Base-by-base conservation (phyloP, 2,329 filamentous ascomycete species). In the Beauveria varroae region DNA sequence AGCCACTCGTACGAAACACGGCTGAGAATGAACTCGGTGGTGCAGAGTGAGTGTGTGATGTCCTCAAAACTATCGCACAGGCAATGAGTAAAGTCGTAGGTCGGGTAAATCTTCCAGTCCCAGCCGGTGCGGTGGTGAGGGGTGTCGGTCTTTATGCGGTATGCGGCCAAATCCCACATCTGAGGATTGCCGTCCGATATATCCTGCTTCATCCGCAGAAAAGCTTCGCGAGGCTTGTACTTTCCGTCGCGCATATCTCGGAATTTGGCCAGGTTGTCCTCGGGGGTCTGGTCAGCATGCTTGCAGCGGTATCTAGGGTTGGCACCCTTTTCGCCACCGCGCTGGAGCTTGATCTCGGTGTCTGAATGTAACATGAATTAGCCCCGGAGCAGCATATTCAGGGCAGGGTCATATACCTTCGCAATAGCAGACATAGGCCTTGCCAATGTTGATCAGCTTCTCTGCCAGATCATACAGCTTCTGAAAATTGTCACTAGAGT, bases 161-260 rank as follows among this genome's bases (percentile, higher is more conserved):
- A 98, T 18, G 93, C 93, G 2, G 90, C 90, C 59, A 96, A 77
- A 79, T 98, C 93, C 93, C 93, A 97, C 90, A 96, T 93, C 75
- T 96, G 91, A 7, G 93, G 92, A 72, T 97, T 97, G 34, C 88
- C 87, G 68, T 88, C 87, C 56, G 85, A 84, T 64, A 91, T 90
- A 65, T 91, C 84, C 80, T 96, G 91, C 79, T 96, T 96, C 93
- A 98, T 97, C 64, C 93, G 87, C 58, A 98, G 78, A 68, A 91
- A 89, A 1, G 91, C 93, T 72, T 91, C 87, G 68, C 86, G 86
- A 1, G 91, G 87, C 72, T 89, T 87, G 76, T 97, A 97, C 75
- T 93, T 90, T 22, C 93, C 93, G 70, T 96, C 91, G 57, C 86
- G 83, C 93, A 98, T 98, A 50, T 86, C 90, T 64, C 91, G 81